Conservation (phyloP, 164 flowering plant genomes). For the Pachysandra terminalis region DNA sequence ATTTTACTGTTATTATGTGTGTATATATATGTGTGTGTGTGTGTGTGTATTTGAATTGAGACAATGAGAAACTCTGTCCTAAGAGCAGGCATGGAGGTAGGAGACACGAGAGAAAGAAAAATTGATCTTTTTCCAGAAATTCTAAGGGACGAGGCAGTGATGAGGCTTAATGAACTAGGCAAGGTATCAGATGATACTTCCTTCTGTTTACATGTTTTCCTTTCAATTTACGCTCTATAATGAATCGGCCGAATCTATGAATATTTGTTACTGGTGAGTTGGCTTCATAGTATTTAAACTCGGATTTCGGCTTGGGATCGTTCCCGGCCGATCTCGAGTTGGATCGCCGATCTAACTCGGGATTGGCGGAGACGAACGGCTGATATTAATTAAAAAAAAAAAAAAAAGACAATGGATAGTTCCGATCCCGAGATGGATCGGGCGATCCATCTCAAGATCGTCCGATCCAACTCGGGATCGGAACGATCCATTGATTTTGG, state of each 20-base stretch:
- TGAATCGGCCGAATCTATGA: not conserved
- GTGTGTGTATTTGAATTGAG: not conserved
- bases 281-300: too few relatives aligned
- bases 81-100: slow-evolving; percentile 13
- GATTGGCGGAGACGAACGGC: too few relatives aligned
- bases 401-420: too few relatives aligned
- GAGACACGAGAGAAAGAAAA: slow-evolving; percentile 21
- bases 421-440: too few relatives aligned
- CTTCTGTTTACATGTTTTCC: not conserved
- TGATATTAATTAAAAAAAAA: too few relatives aligned
- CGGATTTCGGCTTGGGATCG: too few relatives aligned
- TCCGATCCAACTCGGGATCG: too few relatives aligned
- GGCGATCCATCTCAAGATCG: too few relatives aligned
- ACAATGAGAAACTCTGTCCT: not conserved
- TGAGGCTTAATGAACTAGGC: slow-evolving; percentile 69
- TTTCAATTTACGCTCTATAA: not conserved
- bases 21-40: not conserved
- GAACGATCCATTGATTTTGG: too few relatives aligned
- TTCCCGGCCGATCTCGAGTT: too few relatives aligned
- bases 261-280: not conserved
- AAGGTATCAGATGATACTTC: slow-evolving; percentile 42
- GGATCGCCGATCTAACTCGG: too few relatives aligned
- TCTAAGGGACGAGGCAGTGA: slow-evolving; percentile 77
- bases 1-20: not conserved
- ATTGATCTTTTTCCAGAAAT: slow-evolving; percentile 42